Conservation (phyloP, 2,329 filamentous ascomycete genomes). For the Pseudocercospora cruenta region DNA sequence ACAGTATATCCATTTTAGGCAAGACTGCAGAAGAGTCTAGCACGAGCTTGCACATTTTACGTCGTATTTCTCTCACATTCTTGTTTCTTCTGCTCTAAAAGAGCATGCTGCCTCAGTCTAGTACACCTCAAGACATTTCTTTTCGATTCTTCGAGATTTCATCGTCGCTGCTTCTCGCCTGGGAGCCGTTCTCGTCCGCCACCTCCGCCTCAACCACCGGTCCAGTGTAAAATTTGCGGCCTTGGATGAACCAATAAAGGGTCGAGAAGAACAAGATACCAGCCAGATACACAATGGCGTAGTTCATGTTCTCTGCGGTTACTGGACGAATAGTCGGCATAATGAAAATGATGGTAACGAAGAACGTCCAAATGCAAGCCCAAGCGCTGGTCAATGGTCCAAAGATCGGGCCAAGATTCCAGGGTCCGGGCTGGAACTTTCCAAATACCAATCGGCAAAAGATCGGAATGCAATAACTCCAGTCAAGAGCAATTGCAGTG, state of each 20-base stretch:
- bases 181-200: conserved; percentile 21
- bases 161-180: conserved; percentile 27
- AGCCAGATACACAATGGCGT: conserved; percentile 56
- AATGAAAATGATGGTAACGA: conserved; percentile 59
- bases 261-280: conserved; percentile 51
- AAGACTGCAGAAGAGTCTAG: too few species aligned
- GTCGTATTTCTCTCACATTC: too few species aligned
- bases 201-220: conserved; percentile 44
- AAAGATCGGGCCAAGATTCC: conserved; percentile 53
- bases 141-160: conserved; percentile 9
- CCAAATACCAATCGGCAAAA: conserved; percentile 55
- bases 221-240: conserved; percentile 54
- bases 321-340: conserved; percentile 56
- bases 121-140: background rate
- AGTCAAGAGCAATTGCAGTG: conserved; percentile 59
- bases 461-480: conserved; percentile 62
- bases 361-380: conserved; percentile 57
- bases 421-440: conserved; percentile 57
- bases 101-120: background rate
- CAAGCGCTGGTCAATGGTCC: conserved; percentile 45
- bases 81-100: background rate
- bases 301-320: conserved; percentile 57
- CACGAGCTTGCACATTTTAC: too few species aligned
- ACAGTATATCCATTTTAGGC: too few species aligned
- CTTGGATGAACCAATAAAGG: conserved; percentile 52